Conservation (phyloP, 2,329 filamentous ascomycete species). For the Aspergillus sojae region DNA sequence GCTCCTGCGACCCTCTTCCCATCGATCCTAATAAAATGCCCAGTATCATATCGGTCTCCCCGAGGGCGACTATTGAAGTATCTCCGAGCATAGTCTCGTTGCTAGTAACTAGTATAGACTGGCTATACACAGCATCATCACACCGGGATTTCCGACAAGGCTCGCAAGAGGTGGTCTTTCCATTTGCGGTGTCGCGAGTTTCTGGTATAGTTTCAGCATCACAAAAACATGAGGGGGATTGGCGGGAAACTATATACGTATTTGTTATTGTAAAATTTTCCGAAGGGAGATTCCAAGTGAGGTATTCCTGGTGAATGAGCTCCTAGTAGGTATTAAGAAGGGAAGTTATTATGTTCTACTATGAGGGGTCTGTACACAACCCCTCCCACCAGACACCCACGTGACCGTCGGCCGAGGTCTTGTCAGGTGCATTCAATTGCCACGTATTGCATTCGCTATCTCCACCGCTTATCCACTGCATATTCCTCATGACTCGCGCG, state of each 20-base stretch:
- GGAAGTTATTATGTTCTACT: not conserved
- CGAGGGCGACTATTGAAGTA: not conserved
- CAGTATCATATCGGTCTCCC: not conserved
- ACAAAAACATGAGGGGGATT: not conserved
- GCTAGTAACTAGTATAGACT: not conserved
- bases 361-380: not conserved
- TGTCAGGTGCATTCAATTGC: not conserved
- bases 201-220: not conserved
- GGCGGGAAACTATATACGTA: not conserved
- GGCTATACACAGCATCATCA: not conserved
- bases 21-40: not conserved
- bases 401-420: not conserved
- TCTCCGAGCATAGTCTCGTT: not conserved
- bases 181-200: not conserved
- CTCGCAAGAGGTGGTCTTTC: not conserved
- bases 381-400: not conserved
- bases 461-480: not conserved
- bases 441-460: not conserved
- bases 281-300: not conserved
- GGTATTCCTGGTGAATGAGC: not conserved
- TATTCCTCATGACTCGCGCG: not conserved
- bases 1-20: not conserved
- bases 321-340: not conserved
- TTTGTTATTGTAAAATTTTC: not conserved
- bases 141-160: not conserved